Evolutionary conservation across 1,284 basidiomycete genomes (phyloP).

Genomic region (Malassezia globosa): DNA sequence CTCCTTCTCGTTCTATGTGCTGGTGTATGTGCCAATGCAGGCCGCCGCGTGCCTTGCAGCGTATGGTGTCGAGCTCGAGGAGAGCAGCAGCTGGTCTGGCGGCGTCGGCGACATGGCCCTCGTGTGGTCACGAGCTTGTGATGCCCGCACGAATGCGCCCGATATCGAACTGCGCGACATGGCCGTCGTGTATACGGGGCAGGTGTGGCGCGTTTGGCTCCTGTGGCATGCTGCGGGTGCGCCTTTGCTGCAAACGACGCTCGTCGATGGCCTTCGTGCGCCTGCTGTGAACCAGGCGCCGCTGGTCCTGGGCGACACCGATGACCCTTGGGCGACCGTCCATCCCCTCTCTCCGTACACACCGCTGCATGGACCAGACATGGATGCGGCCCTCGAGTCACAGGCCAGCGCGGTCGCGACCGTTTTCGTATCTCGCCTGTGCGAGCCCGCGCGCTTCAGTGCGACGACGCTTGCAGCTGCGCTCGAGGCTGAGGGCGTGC

Average conservation of each 20-base stretch:
- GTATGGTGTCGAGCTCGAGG: slow-evolving; percentile 37
- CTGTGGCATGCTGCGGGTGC: slow-evolving; percentile 36
- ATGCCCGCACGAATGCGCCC: slow-evolving; percentile 23
- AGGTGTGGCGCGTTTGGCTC: slow-evolving; percentile 34
- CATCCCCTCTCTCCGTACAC: slow-evolving; percentile 22
- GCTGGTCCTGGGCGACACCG: slow-evolving; percentile 17
- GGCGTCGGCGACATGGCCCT: slow-evolving; percentile 33
- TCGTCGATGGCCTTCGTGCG: slow-evolving; percentile 15
- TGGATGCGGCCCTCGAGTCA: slow-evolving; percentile 30
- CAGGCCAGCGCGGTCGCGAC: slow-evolving; percentile 19
- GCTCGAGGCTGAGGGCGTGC: slow-evolving; percentile 11
- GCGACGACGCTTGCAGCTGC: slow-evolving; percentile 19
- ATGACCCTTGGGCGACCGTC: slow-evolving; percentile 28
- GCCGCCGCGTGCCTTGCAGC: slow-evolving; percentile 35
- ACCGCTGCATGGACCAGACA: slow-evolving; percentile 30
- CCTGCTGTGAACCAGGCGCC: slow-evolving; percentile 7
- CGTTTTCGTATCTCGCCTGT: slow-evolving; percentile 31
- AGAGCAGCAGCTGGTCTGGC: slow-evolving; percentile 25
- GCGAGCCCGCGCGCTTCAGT: slow-evolving; percentile 35
- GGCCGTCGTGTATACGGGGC: slow-evolving; percentile 19
- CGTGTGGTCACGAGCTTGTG: slow-evolving; percentile 34
- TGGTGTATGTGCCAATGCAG: slow-evolving; percentile 32
- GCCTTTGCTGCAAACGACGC: slow-evolving; percentile 18
- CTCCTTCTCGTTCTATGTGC: slow-evolving; percentile 24
- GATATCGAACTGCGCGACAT: slow-evolving; percentile 39